phyloP scores from a whole-genome alignment of 2,329 filamentous ascomycete genomes.

The Cercospora sp. region DNA sequence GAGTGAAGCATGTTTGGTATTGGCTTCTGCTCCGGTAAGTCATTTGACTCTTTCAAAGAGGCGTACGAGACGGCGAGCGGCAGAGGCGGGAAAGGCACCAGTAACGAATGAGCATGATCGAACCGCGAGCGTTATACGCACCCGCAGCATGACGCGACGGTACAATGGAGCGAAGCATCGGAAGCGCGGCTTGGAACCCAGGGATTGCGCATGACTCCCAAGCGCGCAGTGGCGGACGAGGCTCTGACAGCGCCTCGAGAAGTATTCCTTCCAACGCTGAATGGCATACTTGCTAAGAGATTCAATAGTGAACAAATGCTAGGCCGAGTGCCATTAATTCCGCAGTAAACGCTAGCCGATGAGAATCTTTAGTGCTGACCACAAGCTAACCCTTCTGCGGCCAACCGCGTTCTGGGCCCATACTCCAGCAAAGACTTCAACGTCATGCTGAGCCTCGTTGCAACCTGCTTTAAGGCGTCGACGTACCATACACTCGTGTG shows the following conservation, averaged over 20 bases:
- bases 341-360: not conserved
- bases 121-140: not conserved
- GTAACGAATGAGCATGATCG: not conserved
- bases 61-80: not conserved
- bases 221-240: not conserved
- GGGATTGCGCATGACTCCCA: not conserved
- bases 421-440: not conserved
- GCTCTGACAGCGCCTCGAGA: slow-evolving; percentile 17
- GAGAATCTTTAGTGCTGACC: not conserved
- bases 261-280: slow-evolving; percentile 23
- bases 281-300: slow-evolving; percentile 27
- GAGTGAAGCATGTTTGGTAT: slow-evolving; percentile 18
- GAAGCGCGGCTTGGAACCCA: no score
- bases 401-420: not conserved
- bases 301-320: slow-evolving; percentile 10
- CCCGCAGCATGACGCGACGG: not conserved
- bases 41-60: not conserved
- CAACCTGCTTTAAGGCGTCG: not conserved
- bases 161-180: not conserved
- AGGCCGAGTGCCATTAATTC: slow-evolving; percentile 2
- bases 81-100: not conserved
- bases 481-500: not conserved
- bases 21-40: not conserved
- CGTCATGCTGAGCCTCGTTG: not conserved
- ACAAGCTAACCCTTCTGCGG: not conserved